Evolutionary conservation across 1,139 yeast genomes (phyloP).

Genomic region (Sugiyamaella sp.): DNA sequence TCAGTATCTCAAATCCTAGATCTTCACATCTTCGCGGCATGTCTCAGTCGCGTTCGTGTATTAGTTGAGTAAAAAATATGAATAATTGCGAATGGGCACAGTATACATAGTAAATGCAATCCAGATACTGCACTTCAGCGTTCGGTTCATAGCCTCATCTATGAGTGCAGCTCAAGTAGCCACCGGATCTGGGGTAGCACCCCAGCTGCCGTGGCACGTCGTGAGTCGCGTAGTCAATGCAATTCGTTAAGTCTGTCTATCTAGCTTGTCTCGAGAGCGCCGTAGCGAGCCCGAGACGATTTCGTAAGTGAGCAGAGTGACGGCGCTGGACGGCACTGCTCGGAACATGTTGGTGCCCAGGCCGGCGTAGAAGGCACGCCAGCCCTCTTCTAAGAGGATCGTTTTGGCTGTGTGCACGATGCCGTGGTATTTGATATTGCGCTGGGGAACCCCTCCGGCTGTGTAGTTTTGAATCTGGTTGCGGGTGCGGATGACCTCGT

Average conservation of each 20-base stretch:
- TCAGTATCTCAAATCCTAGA: no score
- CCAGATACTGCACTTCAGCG: no score
- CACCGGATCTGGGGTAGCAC: neutral
- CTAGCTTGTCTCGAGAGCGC: conserved; percentile 14
- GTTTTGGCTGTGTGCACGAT: conserved; percentile 52
- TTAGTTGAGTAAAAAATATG: no score
- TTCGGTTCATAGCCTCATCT: no score
- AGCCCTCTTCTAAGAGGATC: conserved; percentile 71
- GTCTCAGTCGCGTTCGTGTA: no score
- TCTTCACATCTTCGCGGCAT: no score
- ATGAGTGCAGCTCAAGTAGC: no score
- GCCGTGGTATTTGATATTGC: conserved; percentile 41
- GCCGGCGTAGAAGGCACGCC: conserved; percentile 87
- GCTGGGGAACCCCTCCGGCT: conserved; percentile 33
- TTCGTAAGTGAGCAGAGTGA: conserved; percentile 92
- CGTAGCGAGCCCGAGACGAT: conserved; percentile 54
- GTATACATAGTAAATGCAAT: no score
- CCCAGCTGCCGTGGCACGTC: neutral
- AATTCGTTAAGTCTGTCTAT: conserved; percentile 14
- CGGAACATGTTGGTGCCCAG: conserved; percentile 81
- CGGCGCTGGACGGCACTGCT: conserved; percentile 94
- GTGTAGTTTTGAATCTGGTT: conserved; percentile 60
- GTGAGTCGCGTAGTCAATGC: neutral
- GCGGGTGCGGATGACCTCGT: conserved; percentile 90
- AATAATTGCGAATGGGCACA: no score